Evolutionary conservation across 2,329 filamentous ascomycete genomes (phyloP), one percentile per base, ranked within the genome.

Genomic region (Blumeria graminis): DNA sequence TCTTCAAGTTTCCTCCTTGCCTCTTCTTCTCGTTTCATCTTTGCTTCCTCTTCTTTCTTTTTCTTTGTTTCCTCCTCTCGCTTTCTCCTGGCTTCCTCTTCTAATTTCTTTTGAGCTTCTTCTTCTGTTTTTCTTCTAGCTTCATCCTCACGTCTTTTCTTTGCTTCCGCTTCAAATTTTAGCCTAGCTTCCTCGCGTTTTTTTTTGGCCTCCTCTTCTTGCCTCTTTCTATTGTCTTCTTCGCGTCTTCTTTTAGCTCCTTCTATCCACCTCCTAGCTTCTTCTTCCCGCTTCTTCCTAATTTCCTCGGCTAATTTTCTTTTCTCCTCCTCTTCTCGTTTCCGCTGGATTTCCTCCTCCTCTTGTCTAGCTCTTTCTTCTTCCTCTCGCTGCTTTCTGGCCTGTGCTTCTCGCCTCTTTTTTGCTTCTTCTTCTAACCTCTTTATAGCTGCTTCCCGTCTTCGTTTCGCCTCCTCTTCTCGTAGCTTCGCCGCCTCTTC

Each of bases 21-120:
- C 57, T 71, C 74, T 59, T 72, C 71, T 59, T 74, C 71, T 48
- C 58, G 58, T 53, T 61, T 58, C 34, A 59, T 57, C 35, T 59
- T 56, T 9, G 54, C 56, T 28, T 57, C 59, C 52, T 62, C 62
- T 55, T 60, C 51, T 28, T 43, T 41, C 6, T 55, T 43, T 53
- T 61, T 58, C 16, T 63, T 64, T 57, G 61, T 6, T 18, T 46
- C 41, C 33, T 51, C 46, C 11, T 51, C n/a, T 14, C 7, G 9
- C 16, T 28, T 51, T 32, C 22, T 51, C 48, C 36, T 59, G 58
- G 55, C 41, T 57, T 71, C 74, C 58, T 72, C 71, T 59, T 74
- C 71, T 48, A 58, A 58, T 53, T 61, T 58, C 34, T 59, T 57
- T 38, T 59, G 55, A 9, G 54, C 55, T 28, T 57, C 59, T 55